Conservation (phyloP, 2,329 filamentous ascomycete species). For the Sarocladium kiliense region DNA sequence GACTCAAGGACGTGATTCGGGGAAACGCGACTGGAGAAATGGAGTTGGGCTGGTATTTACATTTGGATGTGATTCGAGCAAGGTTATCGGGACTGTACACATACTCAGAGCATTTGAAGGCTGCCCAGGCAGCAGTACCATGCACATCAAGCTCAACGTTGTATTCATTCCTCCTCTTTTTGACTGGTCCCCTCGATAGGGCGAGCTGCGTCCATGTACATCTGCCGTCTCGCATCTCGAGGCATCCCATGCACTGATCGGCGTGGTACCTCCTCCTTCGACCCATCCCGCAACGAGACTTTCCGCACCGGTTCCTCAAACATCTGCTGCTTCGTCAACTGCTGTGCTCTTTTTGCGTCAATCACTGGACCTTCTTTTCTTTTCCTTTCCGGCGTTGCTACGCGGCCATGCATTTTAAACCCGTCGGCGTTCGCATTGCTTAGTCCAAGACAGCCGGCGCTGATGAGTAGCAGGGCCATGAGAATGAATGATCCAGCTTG, state of each 20-base stretch:
- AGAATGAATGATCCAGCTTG: constrained; percentile 47
- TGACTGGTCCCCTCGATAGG: not conserved
- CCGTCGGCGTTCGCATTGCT: constrained; percentile 45
- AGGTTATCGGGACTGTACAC: not conserved
- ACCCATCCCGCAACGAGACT: not conserved
- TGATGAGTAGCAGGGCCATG: constrained; percentile 44
- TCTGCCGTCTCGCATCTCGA: not conserved
- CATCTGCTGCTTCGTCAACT: constrained; percentile 1
- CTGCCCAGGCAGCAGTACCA: not conserved
- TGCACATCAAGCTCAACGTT: not conserved
- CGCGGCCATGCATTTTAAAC: constrained; percentile 46
- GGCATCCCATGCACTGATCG: not conserved
- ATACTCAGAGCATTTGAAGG: not conserved
- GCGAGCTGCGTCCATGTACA: not conserved
- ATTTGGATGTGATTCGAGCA: not conserved
- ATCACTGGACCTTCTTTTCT: constrained; percentile 9
- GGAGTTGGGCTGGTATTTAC: not conserved
- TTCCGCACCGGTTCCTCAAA: not conserved
- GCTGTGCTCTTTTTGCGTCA: not conserved
- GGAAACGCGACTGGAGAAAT: not conserved
- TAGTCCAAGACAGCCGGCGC: constrained; percentile 46
- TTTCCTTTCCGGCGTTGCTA: constrained; percentile 25
- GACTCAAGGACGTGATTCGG: not conserved
- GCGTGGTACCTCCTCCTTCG: not conserved
- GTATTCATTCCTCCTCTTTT: not conserved